A percentile compares a stretch with the other conserved stretches of the same genome.
Conservation (phyloP, 768 basidiomycete genomes). For the Plicaturopsis crispa region DNA sequence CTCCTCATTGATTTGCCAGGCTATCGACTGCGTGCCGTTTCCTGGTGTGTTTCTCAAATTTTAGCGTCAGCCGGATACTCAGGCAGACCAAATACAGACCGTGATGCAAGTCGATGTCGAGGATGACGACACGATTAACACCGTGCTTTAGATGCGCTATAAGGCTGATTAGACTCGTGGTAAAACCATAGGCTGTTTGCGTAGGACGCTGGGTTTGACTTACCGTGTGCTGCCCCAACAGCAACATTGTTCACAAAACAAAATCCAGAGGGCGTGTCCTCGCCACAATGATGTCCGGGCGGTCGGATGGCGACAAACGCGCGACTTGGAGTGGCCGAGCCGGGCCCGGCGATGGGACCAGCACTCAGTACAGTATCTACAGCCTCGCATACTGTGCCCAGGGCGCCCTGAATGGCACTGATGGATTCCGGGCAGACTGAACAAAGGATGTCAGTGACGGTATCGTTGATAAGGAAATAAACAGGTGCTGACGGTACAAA, state of each 20-base stretch:
- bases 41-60: conserved; percentile 52
- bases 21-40: conserved; percentile 90
- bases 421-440: conserved; percentile 75
- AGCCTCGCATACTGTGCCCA: conserved; percentile 83
- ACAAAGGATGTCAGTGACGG: not conserved
- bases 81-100: conserved; percentile 34
- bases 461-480: conserved; percentile 1
- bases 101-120: conserved; percentile 92
- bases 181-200: not conserved
- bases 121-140: conserved; percentile 71
- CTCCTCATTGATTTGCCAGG: conserved; percentile 89
- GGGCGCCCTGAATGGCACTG: conserved; percentile 71
- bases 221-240: conserved; percentile 86
- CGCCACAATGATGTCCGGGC: conserved; percentile 93
- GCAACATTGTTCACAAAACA: conserved; percentile 95
- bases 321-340: conserved; percentile 19
- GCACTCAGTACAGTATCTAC: conserved; percentile 56
- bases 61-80: not conserved
- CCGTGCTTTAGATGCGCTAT: conserved; percentile 76
- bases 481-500: conserved; percentile 58
- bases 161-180: not conserved
- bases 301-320: conserved; percentile 86
- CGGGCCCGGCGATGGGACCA: conserved; percentile 8
- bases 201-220: conserved; percentile 8
- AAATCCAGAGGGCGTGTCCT: conserved; percentile 85